Evolutionary conservation across 1,284 basidiomycete species (phyloP).

Genomic region (Rhodotorula sp.): DNA sequence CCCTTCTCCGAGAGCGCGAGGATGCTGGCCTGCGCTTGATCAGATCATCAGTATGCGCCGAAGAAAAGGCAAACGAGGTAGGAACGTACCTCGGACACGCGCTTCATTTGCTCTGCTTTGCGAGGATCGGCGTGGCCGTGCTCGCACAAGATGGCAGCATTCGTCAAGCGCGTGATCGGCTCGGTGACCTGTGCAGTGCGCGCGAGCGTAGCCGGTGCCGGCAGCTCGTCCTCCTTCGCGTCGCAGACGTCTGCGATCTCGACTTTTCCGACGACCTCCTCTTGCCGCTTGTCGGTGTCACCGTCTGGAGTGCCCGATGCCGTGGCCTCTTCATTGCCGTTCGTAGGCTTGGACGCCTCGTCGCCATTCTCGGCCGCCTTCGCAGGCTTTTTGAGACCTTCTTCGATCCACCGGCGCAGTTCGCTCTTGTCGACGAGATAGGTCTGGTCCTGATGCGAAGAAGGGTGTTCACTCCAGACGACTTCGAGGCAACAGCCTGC

Average conservation of each 20-base stretch:
- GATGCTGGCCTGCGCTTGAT: slow-evolving; percentile 51
- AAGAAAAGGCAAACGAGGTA: not conserved
- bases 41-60: not conserved
- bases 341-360: not conserved
- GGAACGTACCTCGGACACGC: slow-evolving; percentile 52
- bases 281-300: not conserved
- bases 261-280: not conserved
- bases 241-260: not conserved
- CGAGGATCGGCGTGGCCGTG: slow-evolving; percentile 63
- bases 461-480: slow-evolving; percentile 17
- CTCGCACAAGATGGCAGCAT: slow-evolving; percentile 58
- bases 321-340: not conserved
- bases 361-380: slow-evolving; percentile 2
- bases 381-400: slow-evolving; percentile 23
- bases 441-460: slow-evolving; percentile 53
- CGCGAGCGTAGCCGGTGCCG: not conserved
- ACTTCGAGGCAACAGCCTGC: not conserved
- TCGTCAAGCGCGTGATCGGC: slow-evolving; percentile 31
- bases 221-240: slow-evolving; percentile 2
- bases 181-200: not conserved
- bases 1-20: slow-evolving; percentile 16
- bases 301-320: not conserved
- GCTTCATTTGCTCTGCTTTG: slow-evolving; percentile 64
- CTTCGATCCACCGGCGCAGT: slow-evolving; percentile 61
- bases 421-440: slow-evolving; percentile 62